Evolutionary conservation across 1,284 basidiomycete genomes (phyloP), one percentile per base, ranked within the genome.

Genomic region (Ustilago bromivora): DNA sequence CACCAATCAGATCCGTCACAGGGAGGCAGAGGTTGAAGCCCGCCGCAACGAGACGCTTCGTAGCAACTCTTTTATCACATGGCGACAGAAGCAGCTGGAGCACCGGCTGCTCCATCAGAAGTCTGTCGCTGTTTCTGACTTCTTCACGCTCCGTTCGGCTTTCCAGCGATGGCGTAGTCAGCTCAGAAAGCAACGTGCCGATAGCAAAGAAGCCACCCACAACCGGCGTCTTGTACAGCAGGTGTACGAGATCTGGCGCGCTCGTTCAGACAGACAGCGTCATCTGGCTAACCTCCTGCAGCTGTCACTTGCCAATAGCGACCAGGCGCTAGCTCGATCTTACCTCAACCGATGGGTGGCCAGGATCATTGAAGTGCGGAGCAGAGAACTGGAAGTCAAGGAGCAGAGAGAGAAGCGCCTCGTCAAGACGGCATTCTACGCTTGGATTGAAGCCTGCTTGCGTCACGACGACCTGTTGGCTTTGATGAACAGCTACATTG

Each of bases 401-500:
- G 76, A 79, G 61, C 57, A 65, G 12, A 56, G 74, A 4, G 56
- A 79, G 11, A 47, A 61, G 1, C 43, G 61, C 6, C 46, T 80
- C 40, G 49, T 74, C 43, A 69, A 63, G 15, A 60, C 55, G 3
- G 79, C 75, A 0, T 79, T 79, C 62, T 65, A 62, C 32, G 63
- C 69, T 1, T 82, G 80, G 80, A 71, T 80, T 41, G 71, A 72
- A 36, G 76, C 69, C 4, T 79, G 76, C 28, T 41, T 76, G 47
- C 69, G 69, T 6, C 78, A 82, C 34, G 80, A 78, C 43, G 80
- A 81, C 35, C 55, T 68, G 13, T 36, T 74, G 15, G 77, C 73
- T 4, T 56, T 81, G 32, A 70, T 76, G 60, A 66, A 80, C 62
- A 80, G 78, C 63, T 80, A 72, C 23, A 40, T 71, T 34, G 80